Evolutionary conservation across 2,329 filamentous ascomycete genomes (phyloP).

Genomic region (Nannizzia gypsea): DNA sequence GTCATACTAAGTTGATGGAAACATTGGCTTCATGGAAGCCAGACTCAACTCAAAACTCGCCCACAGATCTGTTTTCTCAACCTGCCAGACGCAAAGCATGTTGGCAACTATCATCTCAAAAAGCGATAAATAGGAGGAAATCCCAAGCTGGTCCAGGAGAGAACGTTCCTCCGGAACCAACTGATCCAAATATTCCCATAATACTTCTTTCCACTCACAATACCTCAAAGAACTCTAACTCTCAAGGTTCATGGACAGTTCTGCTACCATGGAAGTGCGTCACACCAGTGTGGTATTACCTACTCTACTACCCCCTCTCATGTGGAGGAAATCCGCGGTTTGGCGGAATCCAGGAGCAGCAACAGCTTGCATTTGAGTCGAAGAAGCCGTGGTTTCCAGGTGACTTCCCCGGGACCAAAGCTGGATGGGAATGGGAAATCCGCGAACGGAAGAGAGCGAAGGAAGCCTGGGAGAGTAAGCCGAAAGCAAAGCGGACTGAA

Average conservation of each 20-base stretch:
- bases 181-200: conserved; percentile 67
- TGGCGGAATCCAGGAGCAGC: conserved; percentile 66
- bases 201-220: conserved; percentile 52
- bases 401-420: conserved; percentile 67
- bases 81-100: conserved; percentile 53
- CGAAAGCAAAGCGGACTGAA: conserved; percentile 67
- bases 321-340: conserved; percentile 71
- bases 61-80: conserved; percentile 54
- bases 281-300: conserved; percentile 67
- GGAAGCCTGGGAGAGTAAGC: conserved; percentile 59
- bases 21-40: conserved; percentile 56
- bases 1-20: conserved; percentile 42
- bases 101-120: conserved; percentile 59
- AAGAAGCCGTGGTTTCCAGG: conserved; percentile 72
- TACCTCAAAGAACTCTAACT: conserved; percentile 32
- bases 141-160: conserved; percentile 51
- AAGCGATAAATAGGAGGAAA: conserved; percentile 67
- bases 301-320: conserved; percentile 71
- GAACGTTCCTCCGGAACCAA: conserved; percentile 44
- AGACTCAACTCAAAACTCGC: conserved; percentile 37
- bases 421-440: conserved; percentile 67
- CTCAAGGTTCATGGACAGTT: conserved; percentile 66
- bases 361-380: conserved; percentile 72
- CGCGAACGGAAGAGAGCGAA: conserved; percentile 50
- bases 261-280: conserved; percentile 88